phyloP scores from a whole-genome alignment of 1,139 yeast species.

The Candida tetrigidarum region DNA sequence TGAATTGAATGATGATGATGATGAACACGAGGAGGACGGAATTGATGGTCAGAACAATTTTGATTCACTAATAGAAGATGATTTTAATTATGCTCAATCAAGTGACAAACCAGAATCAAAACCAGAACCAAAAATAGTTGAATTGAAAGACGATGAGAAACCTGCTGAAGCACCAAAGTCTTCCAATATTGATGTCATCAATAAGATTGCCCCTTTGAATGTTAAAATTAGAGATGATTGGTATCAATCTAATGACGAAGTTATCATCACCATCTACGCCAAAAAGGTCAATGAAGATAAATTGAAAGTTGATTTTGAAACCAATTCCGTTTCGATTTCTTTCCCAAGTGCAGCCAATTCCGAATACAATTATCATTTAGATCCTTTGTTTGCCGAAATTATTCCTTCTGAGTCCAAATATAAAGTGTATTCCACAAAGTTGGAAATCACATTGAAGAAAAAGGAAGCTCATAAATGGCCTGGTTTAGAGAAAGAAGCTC shows the following conservation, averaged over 20 bases:
- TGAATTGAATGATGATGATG: constrained; percentile 19
- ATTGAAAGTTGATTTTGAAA: constrained; percentile 39
- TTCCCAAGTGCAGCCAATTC: constrained; percentile 52
- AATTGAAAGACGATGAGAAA: constrained; percentile 7
- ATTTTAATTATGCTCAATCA: constrained; percentile 10
- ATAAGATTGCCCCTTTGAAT: constrained; percentile 45
- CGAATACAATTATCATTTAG: constrained; percentile 53
- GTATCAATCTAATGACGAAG: constrained; percentile 65
- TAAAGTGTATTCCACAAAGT: constrained; percentile 69
- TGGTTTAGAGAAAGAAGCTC: constrained; percentile 36
- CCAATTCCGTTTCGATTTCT: constrained; percentile 37
- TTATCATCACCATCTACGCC: constrained; percentile 75
- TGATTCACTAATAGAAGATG: constrained; percentile 10
- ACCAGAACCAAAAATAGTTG: constrained; percentile 10
- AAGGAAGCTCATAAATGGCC: constrained; percentile 45
- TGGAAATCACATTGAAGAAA: constrained; percentile 64
- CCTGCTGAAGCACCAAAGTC: constrained; percentile 17
- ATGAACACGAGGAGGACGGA: constrained; percentile 15
- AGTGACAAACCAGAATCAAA: constrained; percentile 8
- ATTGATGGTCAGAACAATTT: too few relatives aligned
- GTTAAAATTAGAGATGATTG: constrained; percentile 70
- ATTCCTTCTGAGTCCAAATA: constrained; percentile 47
- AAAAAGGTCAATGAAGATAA: constrained; percentile 58
- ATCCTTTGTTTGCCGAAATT: constrained; percentile 56
- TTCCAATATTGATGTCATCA: constrained; percentile 37